Conservation (phyloP, 257 asterid genomes). For the Fraxinus excelsior region DNA sequence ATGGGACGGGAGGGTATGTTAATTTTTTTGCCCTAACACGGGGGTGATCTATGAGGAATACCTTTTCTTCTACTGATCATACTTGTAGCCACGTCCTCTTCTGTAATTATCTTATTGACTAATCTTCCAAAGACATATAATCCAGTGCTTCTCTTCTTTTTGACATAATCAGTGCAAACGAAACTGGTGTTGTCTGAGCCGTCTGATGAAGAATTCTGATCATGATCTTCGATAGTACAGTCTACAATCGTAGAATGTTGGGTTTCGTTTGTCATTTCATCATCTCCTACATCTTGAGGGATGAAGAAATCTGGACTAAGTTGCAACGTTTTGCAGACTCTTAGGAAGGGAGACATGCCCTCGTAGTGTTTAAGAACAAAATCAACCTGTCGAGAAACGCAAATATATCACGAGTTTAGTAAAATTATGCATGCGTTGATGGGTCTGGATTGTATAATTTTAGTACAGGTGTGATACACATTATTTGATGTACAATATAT, state of each 20-base stretch:
- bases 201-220: constrained; percentile 51
- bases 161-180: constrained; percentile 64
- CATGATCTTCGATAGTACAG: constrained; percentile 43
- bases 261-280: constrained; percentile 59
- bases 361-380: constrained; percentile 66
- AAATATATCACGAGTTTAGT: too few relatives aligned
- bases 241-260: constrained; percentile 68
- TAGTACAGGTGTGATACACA: too few relatives aligned
- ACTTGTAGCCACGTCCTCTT: constrained; percentile 80
- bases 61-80: constrained; percentile 83
- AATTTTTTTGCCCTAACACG: constrained; percentile 49
- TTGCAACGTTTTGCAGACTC: constrained; percentile 70
- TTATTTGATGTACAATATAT: too few relatives aligned
- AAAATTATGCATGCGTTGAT: not conserved
- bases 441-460: too few relatives aligned
- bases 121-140: constrained; percentile 66
- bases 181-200: constrained; percentile 81
- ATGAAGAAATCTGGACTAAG: constrained; percentile 87
- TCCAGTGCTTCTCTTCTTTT: constrained; percentile 82
- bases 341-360: constrained; percentile 70
- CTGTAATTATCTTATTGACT: constrained; percentile 41
- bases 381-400: constrained; percentile 56
- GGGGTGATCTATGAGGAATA: constrained; percentile 90
- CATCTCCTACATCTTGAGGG: constrained; percentile 80
- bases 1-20: too few relatives aligned